Evolutionary conservation across 2,329 filamentous ascomycete species (phyloP).

Genomic region (Pezizomycotina sp.): DNA sequence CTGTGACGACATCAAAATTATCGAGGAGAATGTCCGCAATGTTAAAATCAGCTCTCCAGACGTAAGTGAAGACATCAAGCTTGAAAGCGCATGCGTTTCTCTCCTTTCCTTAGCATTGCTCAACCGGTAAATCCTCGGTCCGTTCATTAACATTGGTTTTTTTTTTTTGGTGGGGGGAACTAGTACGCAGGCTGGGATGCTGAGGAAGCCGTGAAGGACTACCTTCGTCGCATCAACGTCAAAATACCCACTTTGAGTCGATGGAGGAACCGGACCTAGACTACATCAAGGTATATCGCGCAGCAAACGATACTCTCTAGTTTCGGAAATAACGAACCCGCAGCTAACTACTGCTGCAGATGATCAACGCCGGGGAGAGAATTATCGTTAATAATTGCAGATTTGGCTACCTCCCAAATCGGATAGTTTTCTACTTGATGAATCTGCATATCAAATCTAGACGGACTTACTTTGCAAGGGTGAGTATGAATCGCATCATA

Average conservation of each 20-base stretch:
- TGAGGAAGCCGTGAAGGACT: constrained; percentile 80
- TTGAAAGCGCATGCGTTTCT: no score
- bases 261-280: constrained; percentile 91
- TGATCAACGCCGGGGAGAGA: constrained; percentile 92
- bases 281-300: constrained; percentile 55
- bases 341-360: constrained; percentile 31
- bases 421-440: constrained; percentile 95
- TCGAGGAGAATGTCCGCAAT: constrained; percentile 88
- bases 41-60: constrained; percentile 98
- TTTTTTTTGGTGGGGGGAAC: neutral
- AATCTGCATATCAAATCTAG: constrained; percentile 94
- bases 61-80: constrained; percentile 45
- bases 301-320: constrained; percentile 2
- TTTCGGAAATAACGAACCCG: neutral
- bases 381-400: constrained; percentile 94
- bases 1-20: constrained; percentile 81
- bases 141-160: neutral
- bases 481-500: constrained; percentile 23
- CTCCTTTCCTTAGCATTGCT: no score
- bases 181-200: constrained; percentile 82
- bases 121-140: no score
- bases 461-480: constrained; percentile 80
- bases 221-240: constrained; percentile 72
- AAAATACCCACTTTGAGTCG: constrained; percentile 94
- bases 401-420: constrained; percentile 89